These are phyloP conservation scores for Erysimum cheiranthoides DNA, from an alignment of 345 rosid species.

Conservation along the genomic window DNA sequence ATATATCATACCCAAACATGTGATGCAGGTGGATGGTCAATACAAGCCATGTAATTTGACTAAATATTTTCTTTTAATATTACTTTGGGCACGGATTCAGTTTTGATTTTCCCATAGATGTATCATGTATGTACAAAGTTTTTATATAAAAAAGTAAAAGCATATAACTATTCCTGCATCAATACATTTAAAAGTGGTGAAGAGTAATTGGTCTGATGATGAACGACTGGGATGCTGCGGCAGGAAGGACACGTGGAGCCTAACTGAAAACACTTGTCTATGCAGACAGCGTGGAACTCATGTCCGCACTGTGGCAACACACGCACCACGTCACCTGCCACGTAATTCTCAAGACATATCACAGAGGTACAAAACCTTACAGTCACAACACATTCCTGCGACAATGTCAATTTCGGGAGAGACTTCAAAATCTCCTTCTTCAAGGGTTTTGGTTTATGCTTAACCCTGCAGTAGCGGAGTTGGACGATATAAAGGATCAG, in stretches of 20 bases:
- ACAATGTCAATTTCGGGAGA: constrained; percentile 1
- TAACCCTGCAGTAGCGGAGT: not conserved
- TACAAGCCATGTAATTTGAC: no score
- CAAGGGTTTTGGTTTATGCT: constrained; percentile 15
- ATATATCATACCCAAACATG: not conserved
- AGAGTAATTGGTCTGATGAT: not conserved
- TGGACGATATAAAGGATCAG: not conserved
- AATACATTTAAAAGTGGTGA: not conserved
- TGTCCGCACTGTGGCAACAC: constrained; percentile 61
- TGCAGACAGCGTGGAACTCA: constrained; percentile 56
- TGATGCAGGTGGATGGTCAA: not conserved
- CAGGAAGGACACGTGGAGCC: constrained; percentile 58
- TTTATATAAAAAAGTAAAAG: no score
- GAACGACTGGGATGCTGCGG: constrained; percentile 28
- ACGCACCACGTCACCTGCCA: constrained; percentile 54
- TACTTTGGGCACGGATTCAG: no score
- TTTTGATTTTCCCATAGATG: no score
- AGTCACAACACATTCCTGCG: not conserved
- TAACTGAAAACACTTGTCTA: constrained; percentile 57
- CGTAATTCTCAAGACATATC: constrained; percentile 58
- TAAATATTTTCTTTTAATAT: no score
- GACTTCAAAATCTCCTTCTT: constrained; percentile 15
- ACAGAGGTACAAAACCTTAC: constrained; percentile 18
- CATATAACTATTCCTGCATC: not conserved
- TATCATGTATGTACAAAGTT: no score